Conservation (phyloP, 805 yeast genomes). For the Saccharomycopsis sp. region DNA sequence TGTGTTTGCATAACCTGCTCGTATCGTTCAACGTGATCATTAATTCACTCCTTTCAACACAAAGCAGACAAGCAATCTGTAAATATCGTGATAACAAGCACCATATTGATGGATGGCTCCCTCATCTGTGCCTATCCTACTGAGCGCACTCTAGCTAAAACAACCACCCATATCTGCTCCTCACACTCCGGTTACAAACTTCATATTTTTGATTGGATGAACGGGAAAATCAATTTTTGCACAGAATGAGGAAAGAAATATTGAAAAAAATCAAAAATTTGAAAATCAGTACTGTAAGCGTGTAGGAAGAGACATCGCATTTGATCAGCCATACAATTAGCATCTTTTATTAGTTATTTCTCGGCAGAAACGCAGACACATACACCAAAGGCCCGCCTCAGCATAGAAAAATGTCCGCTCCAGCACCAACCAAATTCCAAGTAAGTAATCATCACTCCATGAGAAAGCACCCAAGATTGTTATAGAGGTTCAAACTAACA, state of each 20-base stretch:
- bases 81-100: no score
- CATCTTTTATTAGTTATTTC: no score
- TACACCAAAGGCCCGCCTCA: neutral
- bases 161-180: neutral
- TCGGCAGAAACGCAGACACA: no score
- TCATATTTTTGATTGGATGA: neutral
- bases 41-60: no score
- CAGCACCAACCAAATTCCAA: slow-evolving; percentile 14
- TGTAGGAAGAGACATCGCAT: neutral
- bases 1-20: no score
- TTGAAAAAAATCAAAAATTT: neutral
- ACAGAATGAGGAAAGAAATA: neutral
- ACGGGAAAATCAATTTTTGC: neutral
- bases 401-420: slow-evolving; percentile 20
- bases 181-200: neutral
- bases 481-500: neutral
- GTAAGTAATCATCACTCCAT: neutral
- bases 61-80: no score
- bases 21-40: no score
- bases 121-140: no score
- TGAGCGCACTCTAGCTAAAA: no score
- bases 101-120: no score
- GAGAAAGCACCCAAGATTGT: neutral
- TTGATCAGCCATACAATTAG: no score
- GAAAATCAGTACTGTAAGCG: neutral